Evolutionary conservation across 495 filamentous ascomycete species (phyloP).

Genomic region (Penicillium odoratum): DNA sequence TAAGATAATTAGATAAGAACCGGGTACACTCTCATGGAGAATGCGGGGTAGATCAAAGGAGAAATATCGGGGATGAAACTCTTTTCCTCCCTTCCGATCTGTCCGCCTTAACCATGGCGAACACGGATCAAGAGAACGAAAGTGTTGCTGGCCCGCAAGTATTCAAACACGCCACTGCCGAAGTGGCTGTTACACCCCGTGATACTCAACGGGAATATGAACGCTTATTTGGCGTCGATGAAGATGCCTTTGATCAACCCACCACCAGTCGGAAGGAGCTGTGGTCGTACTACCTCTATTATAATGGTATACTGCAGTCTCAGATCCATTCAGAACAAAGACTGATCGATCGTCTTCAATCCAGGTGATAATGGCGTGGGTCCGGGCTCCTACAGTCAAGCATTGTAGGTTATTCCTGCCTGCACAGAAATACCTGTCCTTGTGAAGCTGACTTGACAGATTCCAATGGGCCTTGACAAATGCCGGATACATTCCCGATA

Average conservation of each 20-base stretch:
- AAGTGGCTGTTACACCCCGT: constrained; percentile 8
- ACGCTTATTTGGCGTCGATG: constrained; percentile 40
- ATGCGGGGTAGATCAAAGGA: constrained; percentile 21
- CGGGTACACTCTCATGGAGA: not conserved
- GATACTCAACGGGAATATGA: constrained; percentile 35
- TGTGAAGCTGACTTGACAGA: constrained; percentile 16
- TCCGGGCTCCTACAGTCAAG: constrained; percentile 46
- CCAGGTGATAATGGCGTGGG: constrained; percentile 51
- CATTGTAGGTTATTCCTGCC: constrained; percentile 31
- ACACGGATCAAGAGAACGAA: not conserved
- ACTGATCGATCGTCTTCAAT: not conserved
- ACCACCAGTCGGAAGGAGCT: constrained; percentile 49
- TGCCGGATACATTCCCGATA: constrained; percentile 44
- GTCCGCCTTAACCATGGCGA: constrained; percentile 7
- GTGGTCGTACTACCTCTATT: constrained; percentile 53
- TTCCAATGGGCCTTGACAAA: constrained; percentile 51
- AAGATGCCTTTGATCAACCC: constrained; percentile 42
- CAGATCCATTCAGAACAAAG: not conserved
- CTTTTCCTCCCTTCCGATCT: constrained; percentile 6
- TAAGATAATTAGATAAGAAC: not conserved
- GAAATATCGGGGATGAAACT: not conserved
- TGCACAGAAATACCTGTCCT: not conserved
- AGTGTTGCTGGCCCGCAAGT: not conserved
- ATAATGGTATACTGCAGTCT: constrained; percentile 33
- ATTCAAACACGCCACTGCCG: constrained; percentile 9